Conservation (phyloP, 2,329 filamentous ascomycete genomes). For the Verticillium longisporum region DNA sequence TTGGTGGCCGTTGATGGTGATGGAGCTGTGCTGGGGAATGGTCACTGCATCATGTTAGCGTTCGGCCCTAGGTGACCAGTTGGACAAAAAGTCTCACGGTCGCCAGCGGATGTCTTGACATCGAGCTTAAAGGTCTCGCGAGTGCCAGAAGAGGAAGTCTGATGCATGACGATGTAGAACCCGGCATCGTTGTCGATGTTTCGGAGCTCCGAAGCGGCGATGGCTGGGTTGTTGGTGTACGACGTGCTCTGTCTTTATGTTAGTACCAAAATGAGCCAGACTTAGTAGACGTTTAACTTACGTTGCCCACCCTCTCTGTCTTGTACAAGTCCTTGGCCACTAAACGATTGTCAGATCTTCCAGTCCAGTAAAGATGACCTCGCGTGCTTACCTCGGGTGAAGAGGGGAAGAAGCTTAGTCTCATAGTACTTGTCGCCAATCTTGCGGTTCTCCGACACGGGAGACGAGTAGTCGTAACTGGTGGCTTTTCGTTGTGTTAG, state of each 20-base stretch:
- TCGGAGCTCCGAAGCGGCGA: slow-evolving; percentile 48
- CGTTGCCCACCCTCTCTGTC: slow-evolving; percentile 39
- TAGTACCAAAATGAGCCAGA: background rate
- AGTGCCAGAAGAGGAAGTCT: slow-evolving; percentile 41
- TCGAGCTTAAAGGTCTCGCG: slow-evolving; percentile 46
- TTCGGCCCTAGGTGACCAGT: background rate
- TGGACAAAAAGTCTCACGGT: slow-evolving; percentile 13
- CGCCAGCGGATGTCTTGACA: slow-evolving; percentile 48
- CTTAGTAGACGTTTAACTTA: background rate
- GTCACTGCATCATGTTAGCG: slow-evolving; percentile 23
- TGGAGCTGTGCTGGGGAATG: slow-evolving; percentile 41
- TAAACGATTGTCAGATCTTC: background rate
- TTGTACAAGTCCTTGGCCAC: slow-evolving; percentile 49
- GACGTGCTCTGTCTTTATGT: slow-evolving; percentile 33
- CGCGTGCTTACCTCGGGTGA: slow-evolving; percentile 33
- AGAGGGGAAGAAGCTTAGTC: slow-evolving; percentile 54
- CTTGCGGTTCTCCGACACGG: slow-evolving; percentile 50
- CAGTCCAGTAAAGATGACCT: too few relatives aligned
- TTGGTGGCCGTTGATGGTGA: slow-evolving; percentile 53
- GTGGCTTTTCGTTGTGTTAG: slow-evolving; percentile 27
- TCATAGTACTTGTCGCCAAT: slow-evolving; percentile 56
- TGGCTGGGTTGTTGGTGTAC: slow-evolving; percentile 42
- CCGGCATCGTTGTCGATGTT: slow-evolving; percentile 49
- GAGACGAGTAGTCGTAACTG: slow-evolving; percentile 58
- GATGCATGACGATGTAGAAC: slow-evolving; percentile 54